These are phyloP conservation scores for Larix sibirica DNA, from an alignment of 83 land plant species.

Conservation along the genomic window DNA sequence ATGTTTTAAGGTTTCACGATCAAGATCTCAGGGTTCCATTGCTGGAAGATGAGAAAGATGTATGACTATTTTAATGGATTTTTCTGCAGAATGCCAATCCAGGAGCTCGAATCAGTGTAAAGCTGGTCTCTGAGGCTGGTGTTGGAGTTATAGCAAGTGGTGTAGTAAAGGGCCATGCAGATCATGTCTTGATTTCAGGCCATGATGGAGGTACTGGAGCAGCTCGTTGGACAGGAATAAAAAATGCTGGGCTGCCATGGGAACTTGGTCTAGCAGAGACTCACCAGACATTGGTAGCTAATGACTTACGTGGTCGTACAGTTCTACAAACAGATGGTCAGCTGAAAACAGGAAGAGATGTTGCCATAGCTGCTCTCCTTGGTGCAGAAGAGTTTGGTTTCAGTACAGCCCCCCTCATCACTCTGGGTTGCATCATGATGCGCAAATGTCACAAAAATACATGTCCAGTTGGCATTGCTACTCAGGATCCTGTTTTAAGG, in stretches of 20 bases:
- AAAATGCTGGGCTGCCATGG: slow-evolving; percentile 98
- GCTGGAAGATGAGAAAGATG: neutral
- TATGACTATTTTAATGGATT: neutral
- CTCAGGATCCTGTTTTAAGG: slow-evolving; percentile 95
- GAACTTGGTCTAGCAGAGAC: slow-evolving; percentile 98
- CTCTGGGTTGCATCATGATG: slow-evolving; percentile 99
- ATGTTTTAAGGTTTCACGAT: neutral
- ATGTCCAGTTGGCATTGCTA: slow-evolving; percentile 99
- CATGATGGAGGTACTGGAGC: slow-evolving; percentile 99
- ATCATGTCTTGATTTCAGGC: slow-evolving; percentile 97
- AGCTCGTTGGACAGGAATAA: slow-evolving; percentile 97
- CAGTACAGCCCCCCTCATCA: slow-evolving; percentile 94
- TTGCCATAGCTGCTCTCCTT: slow-evolving; percentile 90
- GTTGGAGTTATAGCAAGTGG: slow-evolving; percentile 99
- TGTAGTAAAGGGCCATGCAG: slow-evolving; percentile 99
- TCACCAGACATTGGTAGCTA: slow-evolving; percentile 94
- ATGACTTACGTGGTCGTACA: slow-evolving; percentile 94
- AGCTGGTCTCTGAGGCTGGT: slow-evolving; percentile 98
- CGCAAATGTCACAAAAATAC: slow-evolving; percentile 97
- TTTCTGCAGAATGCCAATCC: slow-evolving; percentile 91
- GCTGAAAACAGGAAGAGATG: slow-evolving; percentile 93
- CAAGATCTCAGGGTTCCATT: neutral
- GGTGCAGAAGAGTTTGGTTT: slow-evolving; percentile 99
- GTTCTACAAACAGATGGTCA: slow-evolving; percentile 96
- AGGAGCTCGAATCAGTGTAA: slow-evolving; percentile 93